phyloP scores from a whole-genome alignment of 2,329 filamentous ascomycete species.

The Fusarium marasasianum region DNA sequence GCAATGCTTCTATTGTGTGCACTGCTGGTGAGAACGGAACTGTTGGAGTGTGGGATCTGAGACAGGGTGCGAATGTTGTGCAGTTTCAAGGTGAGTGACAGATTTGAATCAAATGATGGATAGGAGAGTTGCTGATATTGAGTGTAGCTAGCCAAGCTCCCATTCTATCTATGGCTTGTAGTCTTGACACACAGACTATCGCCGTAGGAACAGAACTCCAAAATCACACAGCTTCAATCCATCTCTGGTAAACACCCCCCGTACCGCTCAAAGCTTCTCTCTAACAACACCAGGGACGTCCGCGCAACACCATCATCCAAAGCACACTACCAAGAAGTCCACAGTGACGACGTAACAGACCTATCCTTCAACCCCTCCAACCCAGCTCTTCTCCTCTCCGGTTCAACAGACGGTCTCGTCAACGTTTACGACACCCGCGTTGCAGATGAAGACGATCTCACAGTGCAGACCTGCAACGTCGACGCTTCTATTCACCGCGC shows the following conservation, averaged over 20 bases:
- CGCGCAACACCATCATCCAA: conserved; percentile 58
- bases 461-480: conserved; percentile 82
- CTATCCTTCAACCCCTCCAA: conserved; percentile 67
- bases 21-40: conserved; percentile 78
- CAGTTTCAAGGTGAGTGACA: conserved; percentile 57
- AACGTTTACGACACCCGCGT: conserved; percentile 79
- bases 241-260: conserved; percentile 63
- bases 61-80: conserved; percentile 56
- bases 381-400: conserved; percentile 73
- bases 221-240: conserved; percentile 68
- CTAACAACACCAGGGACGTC: conserved; percentile 60
- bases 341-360: conserved; percentile 74
- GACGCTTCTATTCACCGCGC: conserved; percentile 78
- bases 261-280: not conserved
- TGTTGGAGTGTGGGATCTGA: conserved; percentile 73
- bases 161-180: conserved; percentile 73
- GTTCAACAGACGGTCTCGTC: conserved; percentile 82
- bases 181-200: conserved; percentile 64
- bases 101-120: not conserved
- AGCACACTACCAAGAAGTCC: conserved; percentile 69
- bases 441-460: conserved; percentile 78
- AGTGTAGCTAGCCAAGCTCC: conserved; percentile 55
- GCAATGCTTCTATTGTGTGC: conserved; percentile 63
- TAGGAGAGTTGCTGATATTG: not conserved
- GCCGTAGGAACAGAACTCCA: conserved; percentile 79